Percentiles rank a stretch among this genome's conserved stretches.
These are phyloP conservation scores for Paraglomus brasilianum DNA, from an alignment of 192 early-diverging fungal genomes.

Conservation along the genomic window DNA sequence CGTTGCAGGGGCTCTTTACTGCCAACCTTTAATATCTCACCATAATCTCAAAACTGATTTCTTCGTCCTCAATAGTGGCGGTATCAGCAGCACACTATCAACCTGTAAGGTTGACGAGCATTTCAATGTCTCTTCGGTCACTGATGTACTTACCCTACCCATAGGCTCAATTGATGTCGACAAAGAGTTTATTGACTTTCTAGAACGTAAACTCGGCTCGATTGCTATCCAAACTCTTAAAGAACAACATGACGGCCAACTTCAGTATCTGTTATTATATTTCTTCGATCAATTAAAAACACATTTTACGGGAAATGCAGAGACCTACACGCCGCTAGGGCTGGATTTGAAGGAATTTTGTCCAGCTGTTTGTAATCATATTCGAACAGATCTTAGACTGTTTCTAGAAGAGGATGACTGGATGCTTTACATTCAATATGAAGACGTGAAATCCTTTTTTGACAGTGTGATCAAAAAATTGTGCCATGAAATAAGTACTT, in stretches of 20 bases:
- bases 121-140: too few relatives aligned
- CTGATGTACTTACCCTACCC: too few relatives aligned
- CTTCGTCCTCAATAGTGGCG: too few relatives aligned
- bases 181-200: conserved; percentile 11
- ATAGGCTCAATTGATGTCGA: conserved; percentile 45
- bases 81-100: too few relatives aligned
- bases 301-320: not conserved
- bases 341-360: conserved; percentile 21
- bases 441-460: conserved; percentile 41
- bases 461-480: conserved; percentile 28
- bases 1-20: too few relatives aligned
- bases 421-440: conserved; percentile 1
- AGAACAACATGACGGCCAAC: not conserved
- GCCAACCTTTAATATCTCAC: too few relatives aligned
- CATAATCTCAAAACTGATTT: too few relatives aligned
- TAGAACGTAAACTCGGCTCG: not conserved
- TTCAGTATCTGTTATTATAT: conserved; percentile 6
- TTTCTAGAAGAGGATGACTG: conserved; percentile 9
- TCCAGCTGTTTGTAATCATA: not conserved
- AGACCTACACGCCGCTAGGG: not conserved
- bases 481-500: too few relatives aligned
- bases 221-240: not conserved
- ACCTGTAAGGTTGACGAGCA: too few relatives aligned
- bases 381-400: not conserved
- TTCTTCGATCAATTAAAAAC: conserved; percentile 1